Conservation (phyloP, 2,329 filamentous ascomycete genomes). For the Talaromyces sp. region DNA sequence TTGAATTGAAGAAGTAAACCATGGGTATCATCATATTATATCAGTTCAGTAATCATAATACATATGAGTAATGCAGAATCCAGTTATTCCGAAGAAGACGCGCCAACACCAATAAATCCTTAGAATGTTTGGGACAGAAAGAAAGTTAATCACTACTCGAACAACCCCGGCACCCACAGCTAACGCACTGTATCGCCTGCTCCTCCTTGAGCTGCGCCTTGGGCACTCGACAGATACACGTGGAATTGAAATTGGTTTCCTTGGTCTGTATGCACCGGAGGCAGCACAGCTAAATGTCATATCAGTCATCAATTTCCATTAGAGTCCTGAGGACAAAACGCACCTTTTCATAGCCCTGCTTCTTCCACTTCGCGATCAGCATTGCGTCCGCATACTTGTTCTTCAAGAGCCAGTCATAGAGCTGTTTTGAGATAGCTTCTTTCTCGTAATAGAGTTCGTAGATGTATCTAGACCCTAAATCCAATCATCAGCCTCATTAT, state of each 20-base stretch:
- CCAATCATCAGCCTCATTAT: conserved; percentile 9
- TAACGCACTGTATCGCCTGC: conserved; percentile 88
- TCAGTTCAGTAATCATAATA: conserved; percentile 12
- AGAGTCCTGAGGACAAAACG: conserved; percentile 23
- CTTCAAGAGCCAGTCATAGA: conserved; percentile 97
- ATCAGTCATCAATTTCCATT: not conserved
- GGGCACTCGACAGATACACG: conserved; percentile 94
- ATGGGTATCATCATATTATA: conserved; percentile 13
- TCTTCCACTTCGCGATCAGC: conserved; percentile 99
- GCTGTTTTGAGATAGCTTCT: conserved; percentile 83
- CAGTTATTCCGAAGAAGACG: not conserved
- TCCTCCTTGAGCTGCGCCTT: conserved; percentile 85
- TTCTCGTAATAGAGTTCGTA: conserved; percentile 99
- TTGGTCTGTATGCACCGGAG: conserved; percentile 97
- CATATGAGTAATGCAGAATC: not conserved
- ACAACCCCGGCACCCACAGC: conserved; percentile 89
- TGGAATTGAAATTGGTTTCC: conserved; percentile 97
- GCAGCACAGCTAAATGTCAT: conserved; percentile 70
- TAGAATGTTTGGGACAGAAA: not conserved
- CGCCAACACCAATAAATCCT: not conserved
- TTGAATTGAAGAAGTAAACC: not conserved
- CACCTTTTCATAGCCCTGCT: conserved; percentile 97
- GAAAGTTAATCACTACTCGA: conserved; percentile 68
- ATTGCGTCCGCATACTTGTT: conserved; percentile 93
- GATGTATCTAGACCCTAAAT: conserved; percentile 70